These are phyloP conservation scores for Epichloe aotearoae DNA, from an alignment of 2,329 filamentous ascomycete species.

Conservation along the genomic window DNA sequence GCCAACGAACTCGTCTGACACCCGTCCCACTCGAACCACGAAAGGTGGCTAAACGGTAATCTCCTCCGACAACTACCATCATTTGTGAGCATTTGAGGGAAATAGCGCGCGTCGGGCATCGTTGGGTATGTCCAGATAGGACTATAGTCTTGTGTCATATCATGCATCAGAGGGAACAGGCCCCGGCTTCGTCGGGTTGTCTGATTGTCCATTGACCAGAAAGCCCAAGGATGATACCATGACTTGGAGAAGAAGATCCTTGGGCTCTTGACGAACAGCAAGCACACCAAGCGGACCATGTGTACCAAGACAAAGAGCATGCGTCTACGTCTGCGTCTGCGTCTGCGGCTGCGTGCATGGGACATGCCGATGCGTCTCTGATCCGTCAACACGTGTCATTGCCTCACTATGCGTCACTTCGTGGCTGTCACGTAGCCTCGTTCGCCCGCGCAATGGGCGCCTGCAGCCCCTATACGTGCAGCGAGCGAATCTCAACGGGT, in stretches of 20 bases:
- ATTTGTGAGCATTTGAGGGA: background rate
- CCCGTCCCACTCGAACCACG: background rate
- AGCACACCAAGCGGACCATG: background rate
- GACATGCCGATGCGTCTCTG: background rate
- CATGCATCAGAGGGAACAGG: background rate
- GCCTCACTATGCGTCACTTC: conserved; percentile 1
- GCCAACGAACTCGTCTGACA: background rate
- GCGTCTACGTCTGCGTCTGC: background rate
- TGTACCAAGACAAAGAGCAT: background rate
- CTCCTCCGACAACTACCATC: background rate
- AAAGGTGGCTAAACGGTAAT: background rate
- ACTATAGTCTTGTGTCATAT: background rate
- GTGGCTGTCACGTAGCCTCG: background rate
- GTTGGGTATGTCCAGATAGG: conserved; percentile 1
- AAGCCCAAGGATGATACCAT: background rate
- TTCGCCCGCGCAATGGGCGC: background rate
- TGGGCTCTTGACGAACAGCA: background rate
- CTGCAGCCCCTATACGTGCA: background rate
- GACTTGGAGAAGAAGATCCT: background rate
- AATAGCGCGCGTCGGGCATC: conserved; percentile 4
- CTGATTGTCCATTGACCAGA: background rate
- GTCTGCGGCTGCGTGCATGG: background rate
- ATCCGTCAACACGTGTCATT: conserved; percentile 5
- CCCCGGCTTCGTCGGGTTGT: background rate
- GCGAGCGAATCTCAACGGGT: background rate